Base-by-base conservation (phyloP, 352 stramenopile genomes). In the Phytophthora litchii region DNA sequence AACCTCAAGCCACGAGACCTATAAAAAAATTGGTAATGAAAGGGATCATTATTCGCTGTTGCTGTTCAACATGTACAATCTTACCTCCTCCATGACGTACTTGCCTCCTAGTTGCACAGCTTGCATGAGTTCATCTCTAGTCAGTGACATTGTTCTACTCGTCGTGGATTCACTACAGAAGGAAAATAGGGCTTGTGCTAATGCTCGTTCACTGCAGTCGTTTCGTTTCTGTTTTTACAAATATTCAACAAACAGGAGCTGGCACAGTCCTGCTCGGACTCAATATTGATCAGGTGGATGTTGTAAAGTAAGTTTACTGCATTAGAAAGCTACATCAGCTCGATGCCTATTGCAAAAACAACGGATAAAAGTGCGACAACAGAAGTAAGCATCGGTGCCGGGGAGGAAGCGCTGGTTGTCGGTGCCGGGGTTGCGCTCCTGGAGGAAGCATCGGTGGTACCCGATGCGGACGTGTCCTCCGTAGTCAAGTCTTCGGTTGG, bases 1-100 rank as follows among this genome's bases (percentile, higher is more conserved):
- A 42, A 88, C 51, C 11, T 71, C 65, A 19, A 35, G 54, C 21
- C 81, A 59, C 0, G 82, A 86, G 4, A 83, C 34, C 79, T 91
- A 34, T 35, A 54, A 16, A 12, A 52, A n/a, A 6, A 13, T 7
- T 8, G 48, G 25, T 38, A 13, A 29, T 31, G 9, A 8, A 7
- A 5, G 4, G 9, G n/a, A n/a, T 29, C 36, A 57, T 27, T 13
- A 29, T 36, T 36, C n/a, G n/a, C n/a, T n/a, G n/a, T n/a, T n/a
- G n/a, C n/a, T n/a, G n/a, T n/a, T n/a, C n/a, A n/a, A 45, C 20
- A 8, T n/a, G 34, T 14, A 64, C 1, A 11, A 40, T 44, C 54
- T 54, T 43, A 74, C 69, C 53, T 65, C 43, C n/a, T 74, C 55
- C 27, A 60, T 47, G 21, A 72, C 23, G 10, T 72, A 50, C 35